Evolutionary conservation across 225 moss, liverwort and hornwort genomes (phyloP), one percentile per base, ranked within the genome.

Genomic region (Climacium dendroides): DNA sequence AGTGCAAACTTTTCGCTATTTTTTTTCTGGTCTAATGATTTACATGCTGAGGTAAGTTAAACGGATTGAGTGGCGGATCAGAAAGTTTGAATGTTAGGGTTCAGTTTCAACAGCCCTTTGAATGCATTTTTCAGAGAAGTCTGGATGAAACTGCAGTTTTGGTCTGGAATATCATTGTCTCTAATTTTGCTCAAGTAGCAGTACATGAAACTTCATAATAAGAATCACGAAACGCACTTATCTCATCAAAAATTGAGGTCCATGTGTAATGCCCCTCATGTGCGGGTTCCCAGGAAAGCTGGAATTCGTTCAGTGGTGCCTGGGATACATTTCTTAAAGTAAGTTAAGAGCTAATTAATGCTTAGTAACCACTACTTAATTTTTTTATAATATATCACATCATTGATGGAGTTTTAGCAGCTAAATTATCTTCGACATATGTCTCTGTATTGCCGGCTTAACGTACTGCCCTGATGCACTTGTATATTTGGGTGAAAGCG

Each of bases 231-330:
- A 84, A 8, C 18, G 58, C 63, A 50, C 18, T 37, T 77, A 50
- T 78, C 80, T 67, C 55, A 88, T 80, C 2, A 75, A 67, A 64
- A 77, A 32, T 73, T 75, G 84, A 88, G 79, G 70, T 88, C 15
- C 55, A 78, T 52, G 35, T 90, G 87, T 89, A 58, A 83, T 89
- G 69, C 85, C 82, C 82, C 78, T 85, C 85, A 71, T 91, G 90
- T 94, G 91, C 92, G 91, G 90, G 71, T 85, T 87, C 92, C 92
- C 92, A 91, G 91, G 94, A 90, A 92, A 91, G 94, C 87, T 91
- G 90, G 91, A 92, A 91, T 83, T 94, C 91, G 84, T 92, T 91
- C 92, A 92, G 93, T 92, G 92, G 91, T 92, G 92, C 88, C 81
- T 91, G 92, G 94, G 91, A 92, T 89, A 82, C 88, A 35, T 90